Conservation (phyloP, 2,329 filamentous ascomycete species). For the Waltergamsia citrina region DNA sequence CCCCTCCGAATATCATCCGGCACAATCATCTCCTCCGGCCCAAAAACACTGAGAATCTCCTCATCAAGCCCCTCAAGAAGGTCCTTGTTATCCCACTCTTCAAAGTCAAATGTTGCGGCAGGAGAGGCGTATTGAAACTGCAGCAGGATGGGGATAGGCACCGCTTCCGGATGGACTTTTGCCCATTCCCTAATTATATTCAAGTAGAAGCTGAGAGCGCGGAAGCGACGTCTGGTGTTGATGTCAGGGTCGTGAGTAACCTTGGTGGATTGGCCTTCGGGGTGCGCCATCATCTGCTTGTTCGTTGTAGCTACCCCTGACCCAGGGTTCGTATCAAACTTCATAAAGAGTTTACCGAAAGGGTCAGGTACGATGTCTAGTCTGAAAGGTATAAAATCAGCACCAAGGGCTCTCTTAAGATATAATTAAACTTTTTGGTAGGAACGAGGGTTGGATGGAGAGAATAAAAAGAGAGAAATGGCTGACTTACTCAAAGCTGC, state of each 20-base stretch:
- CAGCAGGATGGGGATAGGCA: slow-evolving; percentile 38
- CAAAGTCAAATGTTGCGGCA: slow-evolving; percentile 23
- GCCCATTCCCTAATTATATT: slow-evolving; percentile 32
- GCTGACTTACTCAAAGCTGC: slow-evolving; percentile 31
- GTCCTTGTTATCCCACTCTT: slow-evolving; percentile 29
- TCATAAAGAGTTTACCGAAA: no score
- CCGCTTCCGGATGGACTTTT: slow-evolving; percentile 27
- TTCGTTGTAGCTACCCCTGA: no score
- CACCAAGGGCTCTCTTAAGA: no score
- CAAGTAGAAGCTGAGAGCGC: slow-evolving; percentile 34
- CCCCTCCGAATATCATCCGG: slow-evolving; percentile 34
- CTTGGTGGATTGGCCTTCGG: slow-evolving; percentile 37
- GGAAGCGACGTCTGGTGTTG: slow-evolving; percentile 34
- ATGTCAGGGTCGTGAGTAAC: slow-evolving; percentile 40
- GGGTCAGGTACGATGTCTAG: no score
- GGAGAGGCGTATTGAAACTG: slow-evolving; percentile 32
- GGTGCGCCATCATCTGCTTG: slow-evolving; percentile 25
- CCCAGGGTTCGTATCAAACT: no score
- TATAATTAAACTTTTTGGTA: no score
- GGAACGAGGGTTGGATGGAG: no score
- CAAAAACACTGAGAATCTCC: slow-evolving; percentile 35
- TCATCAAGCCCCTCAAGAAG: slow-evolving; percentile 31
- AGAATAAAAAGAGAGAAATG: no score
- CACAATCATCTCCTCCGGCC: slow-evolving; percentile 27
- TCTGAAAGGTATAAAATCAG: no score